A percentile compares a stretch with the other conserved stretches of the same genome.
Evolutionary conservation across 2,329 filamentous ascomycete species (phyloP).

Genomic region (Beauveria caledonica): DNA sequence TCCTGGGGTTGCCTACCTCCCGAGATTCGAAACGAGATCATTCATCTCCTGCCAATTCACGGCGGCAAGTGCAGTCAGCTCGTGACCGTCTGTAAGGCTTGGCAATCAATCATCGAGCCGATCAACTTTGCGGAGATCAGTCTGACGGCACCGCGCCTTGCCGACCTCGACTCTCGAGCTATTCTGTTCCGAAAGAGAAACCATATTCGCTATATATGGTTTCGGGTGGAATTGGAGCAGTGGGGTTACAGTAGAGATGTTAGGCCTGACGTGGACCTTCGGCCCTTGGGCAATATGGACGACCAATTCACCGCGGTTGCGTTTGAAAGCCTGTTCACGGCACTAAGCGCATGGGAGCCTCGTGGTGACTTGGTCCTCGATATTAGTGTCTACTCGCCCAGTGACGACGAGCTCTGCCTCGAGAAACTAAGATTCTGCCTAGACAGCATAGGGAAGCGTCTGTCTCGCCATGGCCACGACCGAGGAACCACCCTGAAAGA

Average conservation of each 20-base stretch:
- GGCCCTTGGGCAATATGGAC: constrained; percentile 13
- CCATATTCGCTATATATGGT: constrained; percentile 21
- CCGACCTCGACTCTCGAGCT: constrained; percentile 9
- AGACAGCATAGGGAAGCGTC: constrained; percentile 14
- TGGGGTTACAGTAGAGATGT: too few species aligned
- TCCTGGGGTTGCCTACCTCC: background rate
- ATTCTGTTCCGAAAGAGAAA: constrained; percentile 18
- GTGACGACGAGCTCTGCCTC: constrained; percentile 28
- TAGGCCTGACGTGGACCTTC: too few species aligned
- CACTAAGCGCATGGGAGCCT: constrained; percentile 25
- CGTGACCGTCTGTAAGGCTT: constrained; percentile 14
- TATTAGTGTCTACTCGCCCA: constrained; percentile 30
- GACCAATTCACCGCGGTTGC: constrained; percentile 21
- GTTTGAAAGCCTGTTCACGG: constrained; percentile 23
- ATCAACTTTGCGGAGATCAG: constrained; percentile 21
- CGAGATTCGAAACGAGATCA: background rate
- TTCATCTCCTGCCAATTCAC: background rate
- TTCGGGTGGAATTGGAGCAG: constrained; percentile 20
- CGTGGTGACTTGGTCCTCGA: constrained; percentile 26
- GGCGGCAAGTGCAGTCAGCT: constrained; percentile 2
- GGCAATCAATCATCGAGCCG: constrained; percentile 19
- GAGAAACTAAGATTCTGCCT: constrained; percentile 23
- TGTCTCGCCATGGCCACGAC: constrained; percentile 6
- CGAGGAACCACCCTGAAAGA: constrained; percentile 17
- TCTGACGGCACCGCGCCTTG: constrained; percentile 13